phyloP scores from a whole-genome alignment of 345 rosid species.

The Populus davidiana region DNA sequence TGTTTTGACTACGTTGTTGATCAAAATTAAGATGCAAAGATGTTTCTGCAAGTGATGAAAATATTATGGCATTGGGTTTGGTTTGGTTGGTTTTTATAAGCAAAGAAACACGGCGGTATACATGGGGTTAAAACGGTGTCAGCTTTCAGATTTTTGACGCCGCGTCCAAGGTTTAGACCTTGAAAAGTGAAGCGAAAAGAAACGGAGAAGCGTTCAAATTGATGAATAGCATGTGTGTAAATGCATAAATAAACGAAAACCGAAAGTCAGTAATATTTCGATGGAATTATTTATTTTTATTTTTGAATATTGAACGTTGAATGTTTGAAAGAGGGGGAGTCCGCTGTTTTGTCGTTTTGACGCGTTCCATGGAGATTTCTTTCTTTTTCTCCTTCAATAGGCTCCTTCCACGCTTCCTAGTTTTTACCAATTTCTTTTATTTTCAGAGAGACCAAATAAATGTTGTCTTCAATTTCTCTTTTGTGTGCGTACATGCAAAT shows the following conservation, averaged over 20 bases:
- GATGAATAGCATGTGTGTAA: not conserved
- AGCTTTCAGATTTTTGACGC: not conserved
- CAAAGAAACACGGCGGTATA: not conserved
- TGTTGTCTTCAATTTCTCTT: too few species aligned
- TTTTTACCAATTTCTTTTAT: too few species aligned
- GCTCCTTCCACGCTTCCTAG: too few species aligned
- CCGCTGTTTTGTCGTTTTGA: too few species aligned
- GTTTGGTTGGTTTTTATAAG: not conserved
- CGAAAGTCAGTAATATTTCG: too few species aligned
- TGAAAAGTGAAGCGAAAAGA: constrained; percentile 8
- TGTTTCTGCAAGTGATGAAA: not conserved
- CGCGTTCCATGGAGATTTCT: too few species aligned
- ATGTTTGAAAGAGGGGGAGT: not conserved
- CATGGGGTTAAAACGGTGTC: not conserved
- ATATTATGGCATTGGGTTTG: not conserved
- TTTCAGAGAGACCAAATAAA: too few species aligned
- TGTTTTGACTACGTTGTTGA: not conserved
- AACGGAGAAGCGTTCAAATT: constrained; percentile 34
- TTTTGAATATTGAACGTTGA: constrained; percentile 54
- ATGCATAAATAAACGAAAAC: too few species aligned
- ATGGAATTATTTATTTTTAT: not conserved
- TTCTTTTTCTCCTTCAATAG: too few species aligned
- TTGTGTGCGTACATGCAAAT: too few species aligned
- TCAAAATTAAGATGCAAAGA: not conserved
- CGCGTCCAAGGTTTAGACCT: not conserved